Conservation (phyloP, 129 eudicot genomes). For the Pseudognaphalium luteoalbum region DNA sequence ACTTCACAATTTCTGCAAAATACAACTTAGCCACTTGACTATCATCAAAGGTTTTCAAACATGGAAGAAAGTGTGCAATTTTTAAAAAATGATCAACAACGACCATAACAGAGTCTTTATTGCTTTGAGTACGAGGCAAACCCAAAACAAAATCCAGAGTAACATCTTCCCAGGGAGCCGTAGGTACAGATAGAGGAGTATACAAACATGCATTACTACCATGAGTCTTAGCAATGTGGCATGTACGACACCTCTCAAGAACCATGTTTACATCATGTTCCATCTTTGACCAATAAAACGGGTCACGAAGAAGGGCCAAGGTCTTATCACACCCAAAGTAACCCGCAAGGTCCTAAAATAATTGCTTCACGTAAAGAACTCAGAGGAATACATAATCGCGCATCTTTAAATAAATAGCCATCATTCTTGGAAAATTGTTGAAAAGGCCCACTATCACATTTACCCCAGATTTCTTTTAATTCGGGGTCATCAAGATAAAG, state of each 20-base stretch:
- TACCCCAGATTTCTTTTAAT: not conserved
- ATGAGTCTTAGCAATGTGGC: too few species aligned
- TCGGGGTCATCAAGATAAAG: not conserved
- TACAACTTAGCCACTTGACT: too few species aligned
- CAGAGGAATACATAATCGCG: not conserved
- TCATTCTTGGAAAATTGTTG: too few species aligned
- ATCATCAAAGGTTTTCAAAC: too few species aligned
- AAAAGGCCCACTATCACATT: not conserved
- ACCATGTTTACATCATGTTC: not conserved
- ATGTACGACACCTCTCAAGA: not conserved
- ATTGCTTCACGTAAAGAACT: too few species aligned
- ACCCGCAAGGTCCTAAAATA: too few species aligned
- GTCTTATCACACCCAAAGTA: not conserved
- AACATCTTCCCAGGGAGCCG: not conserved
- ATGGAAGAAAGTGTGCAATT: not conserved
- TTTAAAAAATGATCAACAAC: not conserved
- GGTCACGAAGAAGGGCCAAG: not conserved
- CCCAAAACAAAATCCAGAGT: conserved; percentile 4
- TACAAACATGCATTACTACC: too few species aligned
- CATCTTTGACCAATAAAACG: not conserved
- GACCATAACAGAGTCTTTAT: not conserved
- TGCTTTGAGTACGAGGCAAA: not conserved
- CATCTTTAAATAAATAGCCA: not conserved
- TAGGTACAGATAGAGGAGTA: too few species aligned
- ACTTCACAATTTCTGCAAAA: too few species aligned